phyloP scores from a whole-genome alignment of 768 basidiomycete genomes.

The Suillus occidentalis region DNA sequence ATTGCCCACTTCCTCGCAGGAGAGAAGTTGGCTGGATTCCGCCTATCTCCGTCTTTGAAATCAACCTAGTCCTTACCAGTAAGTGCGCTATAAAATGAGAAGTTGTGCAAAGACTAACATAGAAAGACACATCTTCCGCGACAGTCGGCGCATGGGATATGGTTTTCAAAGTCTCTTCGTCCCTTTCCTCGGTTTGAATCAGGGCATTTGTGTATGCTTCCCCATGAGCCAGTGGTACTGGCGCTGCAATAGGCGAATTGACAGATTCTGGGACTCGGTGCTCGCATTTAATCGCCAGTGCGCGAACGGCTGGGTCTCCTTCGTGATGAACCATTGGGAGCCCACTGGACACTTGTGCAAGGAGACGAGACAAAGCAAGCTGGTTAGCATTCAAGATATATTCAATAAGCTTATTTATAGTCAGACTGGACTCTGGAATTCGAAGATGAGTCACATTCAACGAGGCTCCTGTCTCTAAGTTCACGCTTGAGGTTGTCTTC shows the following conservation, averaged over 20 bases:
- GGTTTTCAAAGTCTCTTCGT: neutral
- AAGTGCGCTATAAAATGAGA: neutral
- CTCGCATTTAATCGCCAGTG: neutral
- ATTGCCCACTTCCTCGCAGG: constrained; percentile 42
- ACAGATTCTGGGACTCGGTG: neutral
- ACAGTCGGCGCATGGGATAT: neutral
- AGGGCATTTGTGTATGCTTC: neutral
- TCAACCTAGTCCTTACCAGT: constrained; percentile 35
- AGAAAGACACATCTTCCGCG: constrained; percentile 8
- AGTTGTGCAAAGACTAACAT: constrained; percentile 12
- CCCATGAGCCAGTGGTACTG: neutral
- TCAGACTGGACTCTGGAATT: neutral
- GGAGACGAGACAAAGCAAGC: too few relatives aligned
- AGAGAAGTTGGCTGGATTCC: constrained; percentile 43
- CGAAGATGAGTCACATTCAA: neutral
- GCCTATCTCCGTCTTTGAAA: constrained; percentile 37
- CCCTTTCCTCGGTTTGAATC: too few relatives aligned
- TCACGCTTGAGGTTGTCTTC: neutral
- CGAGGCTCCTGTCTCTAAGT: neutral
- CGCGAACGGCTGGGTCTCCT: neutral
- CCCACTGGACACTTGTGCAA: neutral
- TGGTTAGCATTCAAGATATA: neutral
- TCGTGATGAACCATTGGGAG: neutral
- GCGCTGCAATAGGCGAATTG: neutral
- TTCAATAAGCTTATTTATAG: neutral